These are phyloP conservation scores for Flaveria robusta DNA, from an alignment of 129 eudicot species.

Conservation along the genomic window DNA sequence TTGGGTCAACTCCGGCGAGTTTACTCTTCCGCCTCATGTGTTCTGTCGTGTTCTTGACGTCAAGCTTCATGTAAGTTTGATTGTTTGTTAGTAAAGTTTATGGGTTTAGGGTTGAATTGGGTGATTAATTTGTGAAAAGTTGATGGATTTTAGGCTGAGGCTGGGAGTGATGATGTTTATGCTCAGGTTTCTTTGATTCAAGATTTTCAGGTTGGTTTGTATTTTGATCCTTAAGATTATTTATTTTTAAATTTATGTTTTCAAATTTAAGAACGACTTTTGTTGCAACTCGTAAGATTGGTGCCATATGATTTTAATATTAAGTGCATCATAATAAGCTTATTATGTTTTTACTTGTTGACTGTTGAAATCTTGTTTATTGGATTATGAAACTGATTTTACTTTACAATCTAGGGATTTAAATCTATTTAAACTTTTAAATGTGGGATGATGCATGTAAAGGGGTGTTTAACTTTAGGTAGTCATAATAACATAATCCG, in stretches of 20 bases:
- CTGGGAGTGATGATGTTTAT: conserved; percentile 83
- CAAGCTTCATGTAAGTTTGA: conserved; percentile 73
- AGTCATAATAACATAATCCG: too few relatives aligned
- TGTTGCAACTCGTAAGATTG: too few relatives aligned
- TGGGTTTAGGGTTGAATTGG: neutral
- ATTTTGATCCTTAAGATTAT: conserved; percentile 10
- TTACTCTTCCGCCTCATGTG: conserved; percentile 68
- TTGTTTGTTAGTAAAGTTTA: neutral
- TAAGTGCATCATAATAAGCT: too few relatives aligned
- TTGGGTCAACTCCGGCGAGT: conserved; percentile 38
- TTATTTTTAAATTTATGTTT: too few relatives aligned
- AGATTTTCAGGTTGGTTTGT: conserved; percentile 62
- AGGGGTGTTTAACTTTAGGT: too few relatives aligned
- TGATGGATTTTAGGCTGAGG: conserved; percentile 61
- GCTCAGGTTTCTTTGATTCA: conserved; percentile 81
- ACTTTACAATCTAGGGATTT: too few relatives aligned
- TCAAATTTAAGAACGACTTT: too few relatives aligned
- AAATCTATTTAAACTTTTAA: too few relatives aligned
- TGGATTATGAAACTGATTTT: too few relatives aligned
- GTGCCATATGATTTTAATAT: neutral
- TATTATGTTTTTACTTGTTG: too few relatives aligned
- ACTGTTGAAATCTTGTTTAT: too few relatives aligned
- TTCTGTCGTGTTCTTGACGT: conserved; percentile 90
- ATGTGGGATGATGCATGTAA: too few relatives aligned
- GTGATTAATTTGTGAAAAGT: neutral